Evolutionary conservation across 1,284 basidiomycete genomes (phyloP).

Genomic region (Spongiforma sp.): DNA sequence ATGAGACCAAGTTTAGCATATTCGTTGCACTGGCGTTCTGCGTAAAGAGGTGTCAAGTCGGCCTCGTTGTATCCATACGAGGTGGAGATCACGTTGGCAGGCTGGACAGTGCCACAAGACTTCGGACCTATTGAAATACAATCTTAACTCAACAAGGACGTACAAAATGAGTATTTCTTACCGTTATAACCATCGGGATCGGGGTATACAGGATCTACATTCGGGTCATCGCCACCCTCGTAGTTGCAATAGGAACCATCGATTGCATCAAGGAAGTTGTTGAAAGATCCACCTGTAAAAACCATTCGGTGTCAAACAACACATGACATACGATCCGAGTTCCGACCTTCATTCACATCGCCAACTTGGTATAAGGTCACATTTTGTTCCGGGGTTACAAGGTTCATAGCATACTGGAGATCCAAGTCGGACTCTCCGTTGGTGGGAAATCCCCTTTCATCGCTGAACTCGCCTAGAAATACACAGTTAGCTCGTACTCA

Average conservation of each 20-base stretch:
- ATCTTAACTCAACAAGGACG: not conserved
- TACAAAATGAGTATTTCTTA: conserved; percentile 2
- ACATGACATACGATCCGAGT: too few species aligned
- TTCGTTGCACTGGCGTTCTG: conserved; percentile 50
- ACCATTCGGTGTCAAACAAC: not conserved
- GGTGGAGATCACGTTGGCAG: conserved; percentile 49
- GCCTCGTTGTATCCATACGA: conserved; percentile 49
- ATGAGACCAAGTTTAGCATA: conserved; percentile 52
- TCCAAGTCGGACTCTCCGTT: conserved; percentile 59
- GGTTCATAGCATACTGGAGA: conserved; percentile 52
- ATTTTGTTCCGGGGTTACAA: conserved; percentile 43
- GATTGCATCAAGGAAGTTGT: conserved; percentile 54
- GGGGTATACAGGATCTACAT: conserved; percentile 48
- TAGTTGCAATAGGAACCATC: conserved; percentile 53
- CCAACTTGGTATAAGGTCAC: conserved; percentile 53
- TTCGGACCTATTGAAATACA: conserved; percentile 29
- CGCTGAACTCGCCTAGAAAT: conserved; percentile 2
- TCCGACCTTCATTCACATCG: conserved; percentile 45
- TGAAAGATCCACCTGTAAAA: conserved; percentile 47
- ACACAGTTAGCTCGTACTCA: conserved; percentile 42
- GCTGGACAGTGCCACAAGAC: conserved; percentile 44
- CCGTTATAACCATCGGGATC: conserved; percentile 40
- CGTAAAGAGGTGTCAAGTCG: conserved; percentile 44
- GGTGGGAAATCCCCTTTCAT: conserved; percentile 37
- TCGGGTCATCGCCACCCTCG: conserved; percentile 51